Base-by-base conservation (phyloP, 2,329 filamentous ascomycete species). In the Epichloe coenophiala region DNA sequence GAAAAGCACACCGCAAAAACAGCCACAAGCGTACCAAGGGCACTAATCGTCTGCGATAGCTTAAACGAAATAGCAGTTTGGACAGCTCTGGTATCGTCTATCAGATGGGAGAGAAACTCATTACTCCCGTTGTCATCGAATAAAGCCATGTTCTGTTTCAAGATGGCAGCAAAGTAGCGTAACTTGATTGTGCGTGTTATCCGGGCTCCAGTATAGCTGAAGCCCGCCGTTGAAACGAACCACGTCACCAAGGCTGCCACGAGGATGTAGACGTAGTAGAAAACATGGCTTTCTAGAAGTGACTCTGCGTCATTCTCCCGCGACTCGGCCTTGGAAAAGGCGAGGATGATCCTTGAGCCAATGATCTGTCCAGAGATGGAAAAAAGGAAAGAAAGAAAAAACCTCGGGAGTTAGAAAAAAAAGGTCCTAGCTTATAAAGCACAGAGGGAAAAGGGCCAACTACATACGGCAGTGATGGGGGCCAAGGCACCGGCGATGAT, bases 161-260 rank as follows among this genome's bases (percentile, higher is more conserved):
- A 49, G 6, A 54, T 57, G n/a, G 63, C 60, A 40, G 60, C 54
- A 45, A 67, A 48, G 39, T 41, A 48, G 4, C 45, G 49, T 1
- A 51, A 42, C 19, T 38, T 51, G 45, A 51, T 51, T 15, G 19
- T 17, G 3, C 31, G 33, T 2, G 45, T 31, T 13, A 51, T 48
- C 4, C 49, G 21, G 21, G 49, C 36, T 17, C 49, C 49, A 17
- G 49, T 38, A 15, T 51, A 37, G 9, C 21, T 36, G 27, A 51
- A 51, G 15, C 49, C 49, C 51, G 49, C 65, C 51, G 37, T 60
- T 62, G 33, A 58, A 58, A 2, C 65, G 62, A 5, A 68, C 57
- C 39, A 68, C 60, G 51, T 60, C 12, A 59, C 53, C 48, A 69
- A 61, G 17, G 65, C 64, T 43, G 65, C 63, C 49, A 64, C 53